These are phyloP conservation scores for Pestalotiopsis sp. DNA, from an alignment of 2,329 filamentous ascomycete genomes.

Conservation along the genomic window DNA sequence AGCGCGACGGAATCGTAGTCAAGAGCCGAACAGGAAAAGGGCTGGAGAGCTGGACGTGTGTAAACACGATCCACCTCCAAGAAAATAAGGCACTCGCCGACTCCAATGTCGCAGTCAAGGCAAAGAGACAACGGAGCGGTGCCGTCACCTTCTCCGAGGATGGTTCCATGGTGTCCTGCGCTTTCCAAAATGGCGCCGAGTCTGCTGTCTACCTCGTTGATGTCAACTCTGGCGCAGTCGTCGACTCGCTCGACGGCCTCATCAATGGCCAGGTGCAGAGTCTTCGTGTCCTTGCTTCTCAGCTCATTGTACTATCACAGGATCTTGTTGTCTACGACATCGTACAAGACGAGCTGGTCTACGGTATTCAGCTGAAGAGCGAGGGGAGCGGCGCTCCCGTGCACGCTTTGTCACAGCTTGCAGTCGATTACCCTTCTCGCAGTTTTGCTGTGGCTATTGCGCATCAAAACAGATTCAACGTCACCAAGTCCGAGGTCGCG, in stretches of 20 bases:
- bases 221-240: slow-evolving; percentile 66
- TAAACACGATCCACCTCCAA: slow-evolving; percentile 56
- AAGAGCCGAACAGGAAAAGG: slow-evolving; percentile 60
- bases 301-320: slow-evolving; percentile 75
- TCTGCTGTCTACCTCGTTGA: slow-evolving; percentile 78
- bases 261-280: slow-evolving; percentile 67
- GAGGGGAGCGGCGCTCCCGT: slow-evolving; percentile 33
- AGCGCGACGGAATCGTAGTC: slow-evolving; percentile 67
- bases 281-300: slow-evolving; percentile 72
- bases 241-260: slow-evolving; percentile 67
- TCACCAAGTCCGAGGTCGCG: slow-evolving; percentile 56
- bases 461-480: slow-evolving; percentile 24
- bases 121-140: slow-evolving; percentile 52
- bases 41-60: slow-evolving; percentile 75
- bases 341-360: slow-evolving; percentile 74
- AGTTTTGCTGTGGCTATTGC: slow-evolving; percentile 66
- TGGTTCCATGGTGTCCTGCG: slow-evolving; percentile 78
- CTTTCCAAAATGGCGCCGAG: slow-evolving; percentile 54
- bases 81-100: slow-evolving; percentile 41
- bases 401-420: slow-evolving; percentile 63
- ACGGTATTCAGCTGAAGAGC: slow-evolving; percentile 60
- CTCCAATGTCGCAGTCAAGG: slow-evolving; percentile 29
- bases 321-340: slow-evolving; percentile 82
- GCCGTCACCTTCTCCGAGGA: slow-evolving; percentile 80
- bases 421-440: slow-evolving; percentile 68